Base-by-base conservation (phyloP, 2,329 filamentous ascomycete species). In the Aspergillus pseudoviridinutans region DNA sequence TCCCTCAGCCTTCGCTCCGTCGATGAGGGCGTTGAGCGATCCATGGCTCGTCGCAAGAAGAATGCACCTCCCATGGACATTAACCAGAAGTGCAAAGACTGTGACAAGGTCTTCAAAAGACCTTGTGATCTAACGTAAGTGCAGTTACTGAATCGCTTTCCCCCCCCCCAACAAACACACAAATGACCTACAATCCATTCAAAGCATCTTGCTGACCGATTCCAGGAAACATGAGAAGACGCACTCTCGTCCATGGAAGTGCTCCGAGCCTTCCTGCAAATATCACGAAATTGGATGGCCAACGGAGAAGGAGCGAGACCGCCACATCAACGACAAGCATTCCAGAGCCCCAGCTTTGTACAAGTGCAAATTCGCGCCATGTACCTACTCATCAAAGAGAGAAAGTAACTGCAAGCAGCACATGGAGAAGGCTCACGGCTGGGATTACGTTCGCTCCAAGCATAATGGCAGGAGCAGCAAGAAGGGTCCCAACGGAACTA, bases 321-420 rank as follows among this genome's bases (percentile, higher is more conserved):
- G 94, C 54, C 94, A 99, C 75, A 84, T 91, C 76, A 97, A 97
- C 74, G 94, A 99, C 80, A 96, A 95, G 79, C 94, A 99, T 78
- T 92, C 90, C 20, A 78, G 84, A 54, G 82, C 87, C 35, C 92
- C 94, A 4, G 82, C 86, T 47, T 87, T 95, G 79, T 96, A 87
- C 75, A 87, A 90, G 77, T 99, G 94, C 77, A 78, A 86, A 50
- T 97, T 84, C 76, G 82, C 86, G 66, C 88, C 88, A 25, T 97
- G 94, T 81, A 87, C 90, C 0, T 97, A 97, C 79, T 89, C 91
- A 70, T 96, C 92, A 10, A 97, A 97, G 82, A 88, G 92, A 58
- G 90, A 96, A 78, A 94, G 90, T 61, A 97, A 97, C 76, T 95
- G 91, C 84, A 97, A 97, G 74, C 93, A 97, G 76, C 92, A 97